phyloP scores from a whole-genome alignment of 164 flowering plant genomes.

The Malania oleifera region DNA sequence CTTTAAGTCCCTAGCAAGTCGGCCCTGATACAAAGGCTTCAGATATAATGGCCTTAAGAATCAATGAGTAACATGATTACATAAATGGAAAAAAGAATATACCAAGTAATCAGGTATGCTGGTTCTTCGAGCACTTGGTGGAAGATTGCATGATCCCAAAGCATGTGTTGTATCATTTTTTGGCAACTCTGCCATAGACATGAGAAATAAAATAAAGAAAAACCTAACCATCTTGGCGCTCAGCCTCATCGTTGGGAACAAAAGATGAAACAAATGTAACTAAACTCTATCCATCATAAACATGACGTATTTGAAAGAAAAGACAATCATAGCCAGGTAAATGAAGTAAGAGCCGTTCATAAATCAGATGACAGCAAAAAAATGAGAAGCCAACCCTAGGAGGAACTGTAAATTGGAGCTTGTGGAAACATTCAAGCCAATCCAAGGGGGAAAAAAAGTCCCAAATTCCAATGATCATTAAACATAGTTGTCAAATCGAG shows the following conservation, averaged over 20 bases:
- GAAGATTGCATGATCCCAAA: conserved; percentile 24
- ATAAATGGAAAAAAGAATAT: conserved; percentile 10
- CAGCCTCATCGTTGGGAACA: neutral
- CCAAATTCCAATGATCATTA: too few relatives aligned
- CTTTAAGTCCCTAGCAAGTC: conserved; percentile 38
- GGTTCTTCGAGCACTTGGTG: conserved; percentile 23
- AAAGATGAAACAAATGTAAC: neutral
- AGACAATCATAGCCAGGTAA: too few relatives aligned
- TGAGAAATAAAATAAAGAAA: neutral
- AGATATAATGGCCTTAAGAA: neutral
- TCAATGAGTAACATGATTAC: neutral
- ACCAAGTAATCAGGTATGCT: conserved; percentile 42
- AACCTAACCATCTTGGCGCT: neutral
- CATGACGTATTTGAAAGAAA: neutral
- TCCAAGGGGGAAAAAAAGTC: too few relatives aligned
- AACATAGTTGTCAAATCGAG: too few relatives aligned
- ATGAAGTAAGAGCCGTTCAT: too few relatives aligned
- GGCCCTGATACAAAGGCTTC: conserved; percentile 37
- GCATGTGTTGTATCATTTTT: conserved; percentile 26
- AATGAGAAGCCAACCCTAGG: neutral
- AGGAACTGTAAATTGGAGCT: too few relatives aligned
- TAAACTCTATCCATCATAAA: neutral
- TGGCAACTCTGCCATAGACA: conserved; percentile 45
- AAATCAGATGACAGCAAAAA: too few relatives aligned
- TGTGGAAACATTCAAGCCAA: too few relatives aligned